phyloP scores from a whole-genome alignment of 23 red algal genomes.

The Cyanidiococcus yangmingshanensis region DNA sequence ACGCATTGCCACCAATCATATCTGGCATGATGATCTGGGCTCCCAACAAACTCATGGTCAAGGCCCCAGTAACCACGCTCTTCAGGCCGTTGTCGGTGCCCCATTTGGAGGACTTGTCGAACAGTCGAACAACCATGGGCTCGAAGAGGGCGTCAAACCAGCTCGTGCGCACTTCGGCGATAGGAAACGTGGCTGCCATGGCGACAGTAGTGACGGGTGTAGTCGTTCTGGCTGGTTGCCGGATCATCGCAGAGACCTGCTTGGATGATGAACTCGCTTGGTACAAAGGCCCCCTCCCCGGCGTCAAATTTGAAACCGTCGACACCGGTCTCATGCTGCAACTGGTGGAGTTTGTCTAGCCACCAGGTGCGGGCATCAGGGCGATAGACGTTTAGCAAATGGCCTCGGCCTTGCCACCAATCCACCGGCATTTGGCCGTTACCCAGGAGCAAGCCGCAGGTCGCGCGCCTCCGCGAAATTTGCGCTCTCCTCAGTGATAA shows the following conservation, averaged over 20 bases:
- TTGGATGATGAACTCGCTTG: conserved; percentile 29
- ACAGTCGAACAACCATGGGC: conserved; percentile 57
- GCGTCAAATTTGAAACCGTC: conserved; percentile 98
- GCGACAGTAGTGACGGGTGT: conserved; percentile 56
- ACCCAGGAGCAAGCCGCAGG: conserved; percentile 31
- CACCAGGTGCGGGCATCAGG: conserved; percentile 51
- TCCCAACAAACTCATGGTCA: conserved; percentile 62
- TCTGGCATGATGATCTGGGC: conserved; percentile 82
- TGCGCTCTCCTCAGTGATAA: conserved; percentile 45
- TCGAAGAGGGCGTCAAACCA: conserved; percentile 48
- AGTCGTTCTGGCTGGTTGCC: conserved; percentile 41
- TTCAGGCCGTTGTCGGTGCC: conserved; percentile 59
- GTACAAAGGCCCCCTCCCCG: conserved; percentile 76
- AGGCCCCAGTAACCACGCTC: conserved; percentile 50
- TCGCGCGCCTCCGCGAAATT: conserved; percentile 30
- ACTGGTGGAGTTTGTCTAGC: conserved; percentile 29
- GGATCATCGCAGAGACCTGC: background rate
- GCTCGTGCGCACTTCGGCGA: conserved; percentile 61
- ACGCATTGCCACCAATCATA: conserved; percentile 78
- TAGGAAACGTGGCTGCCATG: conserved; percentile 36
- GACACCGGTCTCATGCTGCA: conserved; percentile 52
- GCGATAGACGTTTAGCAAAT: conserved; percentile 42
- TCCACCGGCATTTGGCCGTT: conserved; percentile 26
- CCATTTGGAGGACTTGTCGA: conserved; percentile 83
- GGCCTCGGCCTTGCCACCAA: conserved; percentile 74